phyloP scores from a whole-genome alignment of 768 basidiomycete genomes.

The Tremella yokohamensis region DNA sequence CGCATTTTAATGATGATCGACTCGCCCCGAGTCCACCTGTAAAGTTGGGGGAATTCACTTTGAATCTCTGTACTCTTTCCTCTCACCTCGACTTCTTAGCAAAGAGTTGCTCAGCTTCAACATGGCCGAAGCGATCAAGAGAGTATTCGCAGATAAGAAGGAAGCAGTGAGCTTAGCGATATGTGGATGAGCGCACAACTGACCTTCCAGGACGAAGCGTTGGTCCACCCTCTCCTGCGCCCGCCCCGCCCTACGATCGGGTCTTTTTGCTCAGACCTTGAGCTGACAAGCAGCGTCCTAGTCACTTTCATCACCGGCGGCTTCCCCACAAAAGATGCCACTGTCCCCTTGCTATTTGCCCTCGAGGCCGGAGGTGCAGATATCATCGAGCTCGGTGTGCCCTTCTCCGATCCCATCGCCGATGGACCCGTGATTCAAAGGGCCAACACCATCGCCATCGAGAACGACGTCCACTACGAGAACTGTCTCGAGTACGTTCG shows the following conservation, averaged over 20 bases:
- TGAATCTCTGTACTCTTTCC: no score
- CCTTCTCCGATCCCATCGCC: slow-evolving; percentile 94
- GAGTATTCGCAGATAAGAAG: slow-evolving; percentile 66
- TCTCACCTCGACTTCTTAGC: no score
- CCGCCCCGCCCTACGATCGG: not conserved
- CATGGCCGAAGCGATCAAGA: slow-evolving; percentile 67
- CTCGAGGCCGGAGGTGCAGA: slow-evolving; percentile 93
- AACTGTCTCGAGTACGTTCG: slow-evolving; percentile 69
- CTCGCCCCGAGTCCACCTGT: no score
- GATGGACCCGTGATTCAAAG: slow-evolving; percentile 93
- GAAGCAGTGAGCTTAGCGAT: slow-evolving; percentile 32
- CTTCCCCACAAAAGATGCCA: slow-evolving; percentile 72
- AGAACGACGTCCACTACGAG: slow-evolving; percentile 72
- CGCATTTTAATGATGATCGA: no score
- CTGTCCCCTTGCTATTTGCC: slow-evolving; percentile 80
- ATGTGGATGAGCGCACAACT: not conserved
- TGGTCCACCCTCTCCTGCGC: slow-evolving; percentile 11
- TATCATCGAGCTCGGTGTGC: slow-evolving; percentile 90
- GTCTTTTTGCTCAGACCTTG: not conserved
- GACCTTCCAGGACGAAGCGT: slow-evolving; percentile 43
- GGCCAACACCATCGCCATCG: slow-evolving; percentile 82
- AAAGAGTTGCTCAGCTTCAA: not conserved
- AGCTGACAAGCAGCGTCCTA: slow-evolving; percentile 37
- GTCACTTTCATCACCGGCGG: slow-evolving; percentile 90
- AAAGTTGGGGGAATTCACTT: no score